Conservation (phyloP, 2,329 filamentous ascomycete species). For the Fonsecaea pedrosoi region DNA sequence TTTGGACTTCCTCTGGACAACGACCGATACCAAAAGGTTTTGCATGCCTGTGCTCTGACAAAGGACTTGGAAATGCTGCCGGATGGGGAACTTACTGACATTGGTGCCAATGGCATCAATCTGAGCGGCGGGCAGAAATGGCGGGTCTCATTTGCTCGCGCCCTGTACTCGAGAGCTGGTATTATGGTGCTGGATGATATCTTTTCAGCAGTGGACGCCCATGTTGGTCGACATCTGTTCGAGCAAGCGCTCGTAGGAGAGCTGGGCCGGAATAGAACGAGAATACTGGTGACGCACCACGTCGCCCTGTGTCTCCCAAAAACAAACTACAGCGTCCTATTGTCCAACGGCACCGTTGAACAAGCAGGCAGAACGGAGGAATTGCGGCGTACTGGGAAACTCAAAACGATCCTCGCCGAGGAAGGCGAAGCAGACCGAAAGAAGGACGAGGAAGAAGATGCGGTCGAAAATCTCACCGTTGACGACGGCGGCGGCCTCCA, state of each 20-base stretch:
- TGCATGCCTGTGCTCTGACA: constrained; percentile 74
- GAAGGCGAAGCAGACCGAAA: constrained; percentile 57
- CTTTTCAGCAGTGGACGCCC: constrained; percentile 80
- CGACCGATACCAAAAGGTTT: constrained; percentile 72
- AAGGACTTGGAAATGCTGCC: constrained; percentile 78
- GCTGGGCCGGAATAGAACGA: constrained; percentile 71
- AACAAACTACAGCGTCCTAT: constrained; percentile 75
- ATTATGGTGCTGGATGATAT: constrained; percentile 83
- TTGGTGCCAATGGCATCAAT: constrained; percentile 84
- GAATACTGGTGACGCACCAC: constrained; percentile 82
- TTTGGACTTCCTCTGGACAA: constrained; percentile 75
- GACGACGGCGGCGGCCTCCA: constrained; percentile 54
- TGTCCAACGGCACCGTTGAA: constrained; percentile 71
- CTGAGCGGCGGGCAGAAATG: constrained; percentile 83
- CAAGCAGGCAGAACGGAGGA: constrained; percentile 70
- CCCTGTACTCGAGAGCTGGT: constrained; percentile 78
- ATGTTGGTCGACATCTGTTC: constrained; percentile 79
- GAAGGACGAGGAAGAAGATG: constrained; percentile 41
- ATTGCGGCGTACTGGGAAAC: constrained; percentile 50
- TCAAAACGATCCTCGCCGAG: constrained; percentile 52
- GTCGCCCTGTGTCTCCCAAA: constrained; percentile 72
- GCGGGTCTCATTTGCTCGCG: constrained; percentile 79
- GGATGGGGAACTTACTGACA: constrained; percentile 79
- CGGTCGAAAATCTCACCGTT: constrained; percentile 44
- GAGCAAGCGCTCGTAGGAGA: constrained; percentile 76